Conservation (phyloP, 371 early-diverging fungal species). For the Dichotomocladium elegans region DNA sequence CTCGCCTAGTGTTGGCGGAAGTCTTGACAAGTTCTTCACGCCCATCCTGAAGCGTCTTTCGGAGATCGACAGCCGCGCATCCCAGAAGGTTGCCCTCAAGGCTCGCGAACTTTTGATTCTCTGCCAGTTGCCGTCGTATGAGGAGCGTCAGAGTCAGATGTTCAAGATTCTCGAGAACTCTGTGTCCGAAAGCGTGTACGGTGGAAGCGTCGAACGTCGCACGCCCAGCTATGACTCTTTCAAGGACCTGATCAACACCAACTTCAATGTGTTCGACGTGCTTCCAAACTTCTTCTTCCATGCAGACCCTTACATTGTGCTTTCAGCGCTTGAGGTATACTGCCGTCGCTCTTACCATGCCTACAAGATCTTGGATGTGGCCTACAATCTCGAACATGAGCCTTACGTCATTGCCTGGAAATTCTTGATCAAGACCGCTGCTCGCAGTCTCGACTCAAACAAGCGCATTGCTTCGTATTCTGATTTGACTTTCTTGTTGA, state of each 20-base stretch:
- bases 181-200: slow-evolving; percentile 77
- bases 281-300: slow-evolving; percentile 93
- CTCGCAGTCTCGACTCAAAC: slow-evolving; percentile 42
- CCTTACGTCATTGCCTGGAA: slow-evolving; percentile 81
- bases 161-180: slow-evolving; percentile 77
- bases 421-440: slow-evolving; percentile 58
- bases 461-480: slow-evolving; percentile 74
- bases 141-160: slow-evolving; percentile 86
- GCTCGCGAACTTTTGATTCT: slow-evolving; percentile 92
- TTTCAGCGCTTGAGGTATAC: slow-evolving; percentile 94
- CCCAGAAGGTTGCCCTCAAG: slow-evolving; percentile 87
- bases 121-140: slow-evolving; percentile 89
- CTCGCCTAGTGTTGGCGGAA: slow-evolving; percentile 55
- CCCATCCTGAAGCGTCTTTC: slow-evolving; percentile 83
- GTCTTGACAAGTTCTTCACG: slow-evolving; percentile 70
- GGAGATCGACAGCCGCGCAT: slow-evolving; percentile 69
- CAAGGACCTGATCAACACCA: slow-evolving; percentile 87
- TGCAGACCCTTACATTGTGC: slow-evolving; percentile 68
- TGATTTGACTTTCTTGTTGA: slow-evolving; percentile 66
- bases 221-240: slow-evolving; percentile 79
- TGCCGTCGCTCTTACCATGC: slow-evolving; percentile 95
- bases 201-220: slow-evolving; percentile 68
- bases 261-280: slow-evolving; percentile 94
- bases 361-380: slow-evolving; percentile 83
- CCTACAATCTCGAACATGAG: slow-evolving; percentile 66